Evolutionary conservation across 2,329 filamentous ascomycete genomes (phyloP).

Genomic region (Apiospora koreana): DNA sequence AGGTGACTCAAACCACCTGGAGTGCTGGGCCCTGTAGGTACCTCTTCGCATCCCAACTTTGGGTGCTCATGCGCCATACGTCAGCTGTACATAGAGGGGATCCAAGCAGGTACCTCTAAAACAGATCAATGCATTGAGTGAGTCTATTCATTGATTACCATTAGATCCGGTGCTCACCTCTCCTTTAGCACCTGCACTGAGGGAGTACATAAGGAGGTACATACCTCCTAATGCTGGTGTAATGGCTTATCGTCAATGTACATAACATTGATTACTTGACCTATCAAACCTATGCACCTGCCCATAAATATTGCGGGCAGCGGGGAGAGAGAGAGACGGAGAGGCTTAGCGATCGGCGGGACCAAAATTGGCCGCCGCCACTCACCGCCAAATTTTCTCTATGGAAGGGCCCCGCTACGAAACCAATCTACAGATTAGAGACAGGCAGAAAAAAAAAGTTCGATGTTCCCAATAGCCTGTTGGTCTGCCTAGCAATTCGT

Average conservation of each 20-base stretch:
- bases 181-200: too few species aligned
- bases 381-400: constrained; percentile 14
- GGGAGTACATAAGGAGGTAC: not conserved
- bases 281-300: not conserved
- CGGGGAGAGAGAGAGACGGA: too few species aligned
- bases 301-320: not conserved
- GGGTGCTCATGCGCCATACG: not conserved
- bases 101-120: not conserved
- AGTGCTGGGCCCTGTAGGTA: not conserved
- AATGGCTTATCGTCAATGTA: too few species aligned
- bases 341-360: not conserved
- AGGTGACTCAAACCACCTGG: not conserved
- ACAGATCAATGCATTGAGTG: too few species aligned
- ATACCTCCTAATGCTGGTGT: too few species aligned
- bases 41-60: not conserved
- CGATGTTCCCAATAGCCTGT: not conserved
- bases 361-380: not conserved
- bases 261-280: too few species aligned
- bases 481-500: not conserved
- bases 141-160: too few species aligned
- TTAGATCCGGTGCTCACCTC: not conserved
- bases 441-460: constrained; percentile 14
- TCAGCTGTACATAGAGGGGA: not conserved
- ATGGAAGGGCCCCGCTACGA: constrained; percentile 11
- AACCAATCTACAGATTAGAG: not conserved